Base-by-base conservation (phyloP, 306 rosid species). In the Pueraria montana region DNA sequence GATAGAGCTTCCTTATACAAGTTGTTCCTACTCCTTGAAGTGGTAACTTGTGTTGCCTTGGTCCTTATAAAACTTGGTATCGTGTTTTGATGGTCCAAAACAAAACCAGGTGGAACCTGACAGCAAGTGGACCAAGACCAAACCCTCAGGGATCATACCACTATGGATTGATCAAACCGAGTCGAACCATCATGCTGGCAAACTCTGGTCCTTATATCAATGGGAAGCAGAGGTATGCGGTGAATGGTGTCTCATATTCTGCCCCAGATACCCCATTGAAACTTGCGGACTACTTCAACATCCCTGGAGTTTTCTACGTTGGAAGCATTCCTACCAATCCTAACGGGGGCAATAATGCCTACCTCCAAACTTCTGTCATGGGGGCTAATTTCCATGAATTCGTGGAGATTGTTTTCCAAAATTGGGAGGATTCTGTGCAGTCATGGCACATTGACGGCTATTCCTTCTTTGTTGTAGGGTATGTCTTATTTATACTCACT, bases 71-170 rank as follows among this genome's bases (percentile, higher is more conserved):
- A 38, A 55, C 24, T 36, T 34, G n/a, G 62, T 48, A 59, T 32
- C 66, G 0, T 71, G 36, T 79, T 79, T 27, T 66, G 21, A 59
- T 79, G 8, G 3, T 82, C 80, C n/a, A n/a, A n/a, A n/a, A n/a
- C 17, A 17, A 13, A 77, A 85, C 72, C 93, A 93, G 98, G 7
- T 79, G 94, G 93, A 92, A 96, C 67, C 88, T 93, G 82, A 91
- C 98, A 20, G 99, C 99, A 13, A 96, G 99, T 68, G 99, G 99
- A 30, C 99, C 99, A 20, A 92, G 99, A 78, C 99, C 99, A 18
- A 95, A 95, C 65, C 99, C 99, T 23, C 99, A 95, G 86, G 99
- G 99, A 52, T 95, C 99, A 16, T 95, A 95, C 90, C 96, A 86
- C 85, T 95, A 95, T 65, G 99, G 99, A 50, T 30, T 90, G 91